These are phyloP conservation scores for Anthoceros angustus DNA, from an alignment of 225 moss, liverwort and hornwort genomes.

Conservation along the genomic window DNA sequence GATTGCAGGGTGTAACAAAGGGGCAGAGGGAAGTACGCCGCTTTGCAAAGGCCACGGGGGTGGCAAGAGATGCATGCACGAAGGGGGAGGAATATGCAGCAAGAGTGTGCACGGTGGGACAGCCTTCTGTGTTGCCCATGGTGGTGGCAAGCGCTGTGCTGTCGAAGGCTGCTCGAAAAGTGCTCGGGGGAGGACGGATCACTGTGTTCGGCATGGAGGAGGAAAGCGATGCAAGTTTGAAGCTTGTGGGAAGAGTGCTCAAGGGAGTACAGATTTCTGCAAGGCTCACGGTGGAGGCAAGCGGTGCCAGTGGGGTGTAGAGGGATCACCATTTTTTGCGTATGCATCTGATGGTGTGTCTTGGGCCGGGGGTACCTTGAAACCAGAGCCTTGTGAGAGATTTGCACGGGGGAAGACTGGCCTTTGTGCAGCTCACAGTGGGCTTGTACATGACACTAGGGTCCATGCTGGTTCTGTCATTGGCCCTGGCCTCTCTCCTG, in stretches of 20 bases:
- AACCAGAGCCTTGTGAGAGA: conserved; percentile 52
- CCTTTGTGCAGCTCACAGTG: conserved; percentile 88
- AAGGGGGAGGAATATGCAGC: conserved; percentile 95
- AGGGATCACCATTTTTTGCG: conserved; percentile 42
- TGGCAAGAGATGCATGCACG: conserved; percentile 87
- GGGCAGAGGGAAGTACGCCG: conserved; percentile 95
- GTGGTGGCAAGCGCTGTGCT: conserved; percentile 90
- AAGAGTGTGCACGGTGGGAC: conserved; percentile 97
- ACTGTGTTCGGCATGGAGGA: conserved; percentile 89
- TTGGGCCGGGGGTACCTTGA: conserved; percentile 19
- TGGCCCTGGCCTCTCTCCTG: conserved; percentile 86
- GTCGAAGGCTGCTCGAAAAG: conserved; percentile 85
- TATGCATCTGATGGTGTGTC: conserved; percentile 44
- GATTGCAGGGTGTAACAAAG: conserved; percentile 90
- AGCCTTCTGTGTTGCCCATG: conserved; percentile 91
- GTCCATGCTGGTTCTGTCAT: conserved; percentile 73
- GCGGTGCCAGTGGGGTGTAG: conserved; percentile 91
- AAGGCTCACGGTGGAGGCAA: conserved; percentile 97
- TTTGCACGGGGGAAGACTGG: conserved; percentile 98
- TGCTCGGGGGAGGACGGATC: conserved; percentile 84
- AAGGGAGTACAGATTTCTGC: conserved; percentile 97
- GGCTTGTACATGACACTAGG: conserved; percentile 65
- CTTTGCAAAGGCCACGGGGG: conserved; percentile 98
- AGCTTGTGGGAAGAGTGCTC: conserved; percentile 84
- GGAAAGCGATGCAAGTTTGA: conserved; percentile 91